Evolutionary conservation across 192 early-diverging fungal species (phyloP).

Genomic region (Spinellus fusiger): DNA sequence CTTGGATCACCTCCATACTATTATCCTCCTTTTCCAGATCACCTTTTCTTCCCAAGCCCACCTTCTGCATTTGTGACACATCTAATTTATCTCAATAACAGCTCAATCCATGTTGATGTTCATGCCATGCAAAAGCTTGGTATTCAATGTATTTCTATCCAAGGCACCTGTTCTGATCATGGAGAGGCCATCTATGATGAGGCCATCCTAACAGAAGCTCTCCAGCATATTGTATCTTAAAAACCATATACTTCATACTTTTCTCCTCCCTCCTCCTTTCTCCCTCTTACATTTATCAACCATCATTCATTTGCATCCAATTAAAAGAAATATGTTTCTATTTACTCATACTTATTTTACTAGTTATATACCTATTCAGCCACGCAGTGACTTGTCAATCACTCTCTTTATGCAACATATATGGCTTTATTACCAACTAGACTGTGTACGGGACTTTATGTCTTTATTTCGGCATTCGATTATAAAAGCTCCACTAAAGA

Average conservation of each 20-base stretch:
- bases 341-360: no score
- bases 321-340: no score
- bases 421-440: no score
- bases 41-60: slow-evolving; percentile 26
- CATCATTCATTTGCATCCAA: no score
- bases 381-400: no score
- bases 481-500: no score
- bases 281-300: not conserved
- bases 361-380: no score
- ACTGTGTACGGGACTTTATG: no score
- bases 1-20: slow-evolving; percentile 15
- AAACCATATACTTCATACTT: not conserved
- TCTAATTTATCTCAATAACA: slow-evolving; percentile 45
- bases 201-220: not conserved
- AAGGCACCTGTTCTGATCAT: slow-evolving; percentile 5
- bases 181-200: slow-evolving; percentile 13
- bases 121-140: slow-evolving; percentile 42
- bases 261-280: not conserved
- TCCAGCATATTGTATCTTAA: not conserved
- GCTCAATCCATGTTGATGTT: slow-evolving; percentile 41
- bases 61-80: slow-evolving; percentile 44
- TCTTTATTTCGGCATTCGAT: no score
- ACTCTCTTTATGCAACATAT: no score
- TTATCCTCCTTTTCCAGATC: slow-evolving; percentile 30
- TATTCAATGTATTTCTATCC: slow-evolving; percentile 36